Evolutionary conservation across 208 protist genomes (phyloP).

Genomic region (Trypanosoma melophagium): DNA sequence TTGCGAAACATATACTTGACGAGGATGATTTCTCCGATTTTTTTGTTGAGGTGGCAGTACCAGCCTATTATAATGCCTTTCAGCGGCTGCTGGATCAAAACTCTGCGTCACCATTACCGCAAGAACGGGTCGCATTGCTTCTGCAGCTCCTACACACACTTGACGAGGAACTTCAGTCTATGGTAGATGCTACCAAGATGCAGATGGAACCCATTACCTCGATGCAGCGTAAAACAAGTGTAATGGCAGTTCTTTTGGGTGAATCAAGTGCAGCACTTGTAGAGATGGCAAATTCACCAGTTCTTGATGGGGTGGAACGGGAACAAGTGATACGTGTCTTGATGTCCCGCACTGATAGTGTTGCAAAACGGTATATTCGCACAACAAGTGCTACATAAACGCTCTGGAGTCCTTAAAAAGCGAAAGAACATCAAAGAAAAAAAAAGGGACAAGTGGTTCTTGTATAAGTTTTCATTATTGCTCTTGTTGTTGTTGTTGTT

Average conservation of each 20-base stretch:
- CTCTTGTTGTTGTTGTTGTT: not conserved
- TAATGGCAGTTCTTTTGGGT: slow-evolving; percentile 10
- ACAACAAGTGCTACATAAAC: no score
- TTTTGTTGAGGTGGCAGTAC: no score
- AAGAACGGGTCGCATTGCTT: no score
- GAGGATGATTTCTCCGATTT: no score
- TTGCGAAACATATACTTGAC: no score
- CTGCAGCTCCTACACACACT: slow-evolving; percentile 10
- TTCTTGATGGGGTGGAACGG: not conserved
- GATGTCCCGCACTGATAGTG: slow-evolving; percentile 2
- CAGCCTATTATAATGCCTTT: no score
- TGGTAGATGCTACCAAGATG: not conserved
- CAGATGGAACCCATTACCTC: slow-evolving; percentile 5
- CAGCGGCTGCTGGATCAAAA: no score
- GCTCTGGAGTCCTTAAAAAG: no score
- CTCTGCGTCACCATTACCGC: no score
- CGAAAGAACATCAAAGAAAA: not conserved
- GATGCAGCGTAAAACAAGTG: not conserved
- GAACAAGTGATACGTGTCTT: slow-evolving; percentile 6
- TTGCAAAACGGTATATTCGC: slow-evolving; percentile 15
- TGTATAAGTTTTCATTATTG: not conserved
- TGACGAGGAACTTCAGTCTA: slow-evolving; percentile 7
- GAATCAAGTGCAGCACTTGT: slow-evolving; percentile 4
- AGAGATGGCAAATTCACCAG: not conserved
- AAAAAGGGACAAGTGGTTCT: not conserved